Evolutionary conservation across 1,284 basidiomycete genomes (phyloP).

Genomic region (Trichosporon ovoides): DNA sequence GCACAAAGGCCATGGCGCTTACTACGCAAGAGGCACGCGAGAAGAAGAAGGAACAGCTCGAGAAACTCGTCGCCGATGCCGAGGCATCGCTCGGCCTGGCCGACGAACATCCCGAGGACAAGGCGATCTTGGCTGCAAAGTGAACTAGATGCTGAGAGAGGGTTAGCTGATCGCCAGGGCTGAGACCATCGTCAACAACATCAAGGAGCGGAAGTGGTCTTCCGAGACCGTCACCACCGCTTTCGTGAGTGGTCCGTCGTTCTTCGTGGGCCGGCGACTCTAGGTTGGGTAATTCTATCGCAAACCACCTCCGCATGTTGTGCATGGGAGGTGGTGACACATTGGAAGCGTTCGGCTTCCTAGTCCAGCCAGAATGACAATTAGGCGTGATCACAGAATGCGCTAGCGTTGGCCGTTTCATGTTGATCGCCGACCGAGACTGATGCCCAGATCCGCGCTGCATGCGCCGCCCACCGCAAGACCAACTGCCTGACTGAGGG

Average conservation of each 20-base stretch:
- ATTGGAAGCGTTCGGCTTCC: too few species aligned
- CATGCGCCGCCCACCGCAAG: slow-evolving; percentile 35
- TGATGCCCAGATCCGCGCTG: slow-evolving; percentile 33
- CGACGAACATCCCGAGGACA: slow-evolving; percentile 29
- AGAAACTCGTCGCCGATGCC: slow-evolving; percentile 25
- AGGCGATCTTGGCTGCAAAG: slow-evolving; percentile 13
- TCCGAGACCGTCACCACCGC: slow-evolving; percentile 32
- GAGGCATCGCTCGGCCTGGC: slow-evolving; percentile 26
- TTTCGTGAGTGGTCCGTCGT: slow-evolving; percentile 24
- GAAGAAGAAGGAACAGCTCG: slow-evolving; percentile 27
- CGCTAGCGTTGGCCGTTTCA: not conserved
- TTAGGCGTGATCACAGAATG: too few species aligned
- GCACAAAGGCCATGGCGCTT: not conserved
- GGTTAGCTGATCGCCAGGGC: slow-evolving; percentile 21
- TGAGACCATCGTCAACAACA: slow-evolving; percentile 27
- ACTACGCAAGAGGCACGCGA: not conserved
- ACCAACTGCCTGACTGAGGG: slow-evolving; percentile 43
- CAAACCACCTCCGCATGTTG: too few species aligned
- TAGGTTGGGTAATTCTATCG: too few species aligned
- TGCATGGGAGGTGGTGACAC: too few species aligned
- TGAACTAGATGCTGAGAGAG: not conserved
- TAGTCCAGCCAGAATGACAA: too few species aligned
- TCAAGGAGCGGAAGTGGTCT: slow-evolving; percentile 33
- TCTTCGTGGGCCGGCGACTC: too few species aligned
- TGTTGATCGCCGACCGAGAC: not conserved